Conservation (phyloP, 2,329 filamentous ascomycete genomes). For the Zymoseptoria tritici region DNA sequence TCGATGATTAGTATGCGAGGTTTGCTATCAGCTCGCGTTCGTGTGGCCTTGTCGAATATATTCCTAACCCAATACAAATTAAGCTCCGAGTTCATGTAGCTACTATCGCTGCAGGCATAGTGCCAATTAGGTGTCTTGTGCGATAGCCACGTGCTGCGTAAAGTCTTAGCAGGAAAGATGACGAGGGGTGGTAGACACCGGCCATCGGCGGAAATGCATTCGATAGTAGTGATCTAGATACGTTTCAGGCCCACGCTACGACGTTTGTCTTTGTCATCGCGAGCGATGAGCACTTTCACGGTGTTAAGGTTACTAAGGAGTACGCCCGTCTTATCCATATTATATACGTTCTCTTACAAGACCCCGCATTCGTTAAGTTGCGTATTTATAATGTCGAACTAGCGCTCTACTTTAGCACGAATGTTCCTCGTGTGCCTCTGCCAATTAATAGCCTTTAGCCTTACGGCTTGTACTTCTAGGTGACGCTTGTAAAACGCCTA, state of each 20-base stretch:
- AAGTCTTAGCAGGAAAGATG: conserved; percentile 24
- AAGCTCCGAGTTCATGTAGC: conserved; percentile 7
- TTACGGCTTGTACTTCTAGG: conserved; percentile 22
- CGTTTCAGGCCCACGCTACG: conserved; percentile 24
- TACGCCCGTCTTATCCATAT: conserved; percentile 33
- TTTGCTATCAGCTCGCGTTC: conserved; percentile 23
- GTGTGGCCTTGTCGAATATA: conserved; percentile 32
- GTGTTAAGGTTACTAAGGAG: conserved; percentile 24
- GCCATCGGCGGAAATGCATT: conserved; percentile 23
- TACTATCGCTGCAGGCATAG: background rate
- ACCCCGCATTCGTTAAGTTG: conserved; percentile 21
- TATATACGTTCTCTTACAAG: conserved; percentile 29
- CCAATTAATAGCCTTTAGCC: conserved; percentile 22
- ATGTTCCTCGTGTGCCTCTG: conserved; percentile 24
- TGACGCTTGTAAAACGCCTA: conserved; percentile 20
- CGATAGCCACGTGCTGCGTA: conserved; percentile 24
- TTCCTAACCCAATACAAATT: conserved; percentile 31
- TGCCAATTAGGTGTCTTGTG: conserved; percentile 24
- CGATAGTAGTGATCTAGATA: conserved; percentile 21
- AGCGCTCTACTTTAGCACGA: conserved; percentile 27
- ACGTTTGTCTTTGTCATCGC: conserved; percentile 19
- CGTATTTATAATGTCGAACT: conserved; percentile 27
- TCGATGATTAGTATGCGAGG: conserved; percentile 33
- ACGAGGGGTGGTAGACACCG: conserved; percentile 22
- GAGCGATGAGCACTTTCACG: conserved; percentile 29